Evolutionary conservation across 2,329 filamentous ascomycete species (phyloP), one percentile per base, ranked within the genome.

Genomic region (Fusarium guadeloupense): DNA sequence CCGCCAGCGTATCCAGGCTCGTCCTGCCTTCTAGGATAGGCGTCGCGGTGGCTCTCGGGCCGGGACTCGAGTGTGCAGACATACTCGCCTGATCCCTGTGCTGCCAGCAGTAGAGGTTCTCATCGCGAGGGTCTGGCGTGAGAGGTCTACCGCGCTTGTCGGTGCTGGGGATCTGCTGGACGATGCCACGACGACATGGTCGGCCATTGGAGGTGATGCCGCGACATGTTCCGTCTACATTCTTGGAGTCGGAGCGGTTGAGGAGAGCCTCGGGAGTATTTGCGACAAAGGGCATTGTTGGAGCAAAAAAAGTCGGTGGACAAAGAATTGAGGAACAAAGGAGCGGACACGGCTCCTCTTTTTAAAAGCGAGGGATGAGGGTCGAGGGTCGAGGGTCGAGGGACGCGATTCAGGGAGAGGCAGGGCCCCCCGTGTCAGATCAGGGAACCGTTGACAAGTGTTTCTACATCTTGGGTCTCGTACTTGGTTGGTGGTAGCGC

Each of bases 31-130:
- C 83, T 48, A 89, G 75, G 5, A 88, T 84, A 7, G 85, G 82
- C 5, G 83, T 78, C 16, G 78, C 72, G 35, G 72, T 74, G 54
- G 70, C 69, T 35, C 74, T 74, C 5, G 78, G 79, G 2, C 80
- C 79, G 3, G 80, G 78, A 58, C 77, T 82, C 16, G 80, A 81
- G 38, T 73, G 74, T 3, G 80, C 73, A 9, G 81, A 80, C 53
- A 74, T 69, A 65, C 73, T 71, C 51, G 92, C 92, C 75, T 99
- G 95, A 53, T 95, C 92, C 73, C 91, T 93, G 79, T 99, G 95
- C 74, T 97, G 93, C 90, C 91, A 97, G 80, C 94, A 98, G 77
- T 93, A 97, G 43, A 89, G 84, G n/a, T 77, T 81, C 58, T 86
- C 83, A 41, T 85, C 82, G 52, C 80, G 77, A 3, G 84, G 81